These are phyloP conservation scores for Saccharomycopsis amapae DNA, from an alignment of 805 yeast genomes.

Conservation along the genomic window DNA sequence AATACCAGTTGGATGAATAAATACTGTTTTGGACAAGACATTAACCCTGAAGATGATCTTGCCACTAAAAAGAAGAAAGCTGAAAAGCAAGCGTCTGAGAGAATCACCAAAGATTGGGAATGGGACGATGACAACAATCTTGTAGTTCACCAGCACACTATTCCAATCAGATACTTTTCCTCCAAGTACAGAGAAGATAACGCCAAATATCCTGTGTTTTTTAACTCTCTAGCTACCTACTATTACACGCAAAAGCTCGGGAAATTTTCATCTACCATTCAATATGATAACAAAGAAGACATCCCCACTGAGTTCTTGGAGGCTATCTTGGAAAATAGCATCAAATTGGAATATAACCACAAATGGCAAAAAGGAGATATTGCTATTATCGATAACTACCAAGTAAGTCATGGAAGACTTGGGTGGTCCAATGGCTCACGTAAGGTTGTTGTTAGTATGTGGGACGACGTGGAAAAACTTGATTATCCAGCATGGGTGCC, in stretches of 20 bases:
- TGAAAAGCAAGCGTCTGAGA: constrained; percentile 23
- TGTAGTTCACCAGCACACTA: constrained; percentile 28
- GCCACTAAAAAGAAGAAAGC: constrained; percentile 27
- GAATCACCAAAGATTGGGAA: constrained; percentile 26
- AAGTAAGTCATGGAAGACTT: constrained; percentile 31
- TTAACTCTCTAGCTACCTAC: constrained; percentile 27
- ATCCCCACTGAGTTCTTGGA: constrained; percentile 24
- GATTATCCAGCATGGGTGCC: constrained; percentile 9
- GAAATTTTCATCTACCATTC: constrained; percentile 17
- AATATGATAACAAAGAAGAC: constrained; percentile 12
- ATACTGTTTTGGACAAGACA: constrained; percentile 30
- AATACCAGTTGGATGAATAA: constrained; percentile 29
- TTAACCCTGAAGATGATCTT: constrained; percentile 24
- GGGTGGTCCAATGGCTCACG: constrained; percentile 29
- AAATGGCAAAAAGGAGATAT: constrained; percentile 31
- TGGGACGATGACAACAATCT: constrained; percentile 28
- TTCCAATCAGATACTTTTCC: constrained; percentile 24
- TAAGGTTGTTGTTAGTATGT: constrained; percentile 32
- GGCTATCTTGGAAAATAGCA: constrained; percentile 21
- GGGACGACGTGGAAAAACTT: constrained; percentile 25
- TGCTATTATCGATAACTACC: constrained; percentile 31
- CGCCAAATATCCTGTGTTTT: constrained; percentile 23
- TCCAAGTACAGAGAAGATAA: too few relatives aligned
- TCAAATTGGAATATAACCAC: constrained; percentile 27
- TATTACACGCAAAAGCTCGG: too few relatives aligned